Evolutionary conservation across 106 monocot species (phyloP).

Genomic region (Agapanthus africanus): DNA sequence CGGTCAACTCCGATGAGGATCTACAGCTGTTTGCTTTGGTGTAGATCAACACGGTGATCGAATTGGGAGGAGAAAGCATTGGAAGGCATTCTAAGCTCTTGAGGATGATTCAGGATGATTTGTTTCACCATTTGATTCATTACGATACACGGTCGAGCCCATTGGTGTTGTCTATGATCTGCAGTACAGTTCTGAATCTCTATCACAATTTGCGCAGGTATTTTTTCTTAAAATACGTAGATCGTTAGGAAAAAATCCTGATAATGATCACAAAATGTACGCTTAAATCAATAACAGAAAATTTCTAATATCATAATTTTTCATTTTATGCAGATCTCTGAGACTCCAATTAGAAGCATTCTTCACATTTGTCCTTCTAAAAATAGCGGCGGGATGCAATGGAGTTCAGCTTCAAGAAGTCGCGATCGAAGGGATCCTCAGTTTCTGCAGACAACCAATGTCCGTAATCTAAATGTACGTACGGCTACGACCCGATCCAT

Average conservation of each 20-base stretch:
- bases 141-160: constrained; percentile 45
- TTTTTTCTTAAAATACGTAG: too few relatives aligned
- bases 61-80: constrained; percentile 72
- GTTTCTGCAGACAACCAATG: constrained; percentile 67
- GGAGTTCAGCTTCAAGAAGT: constrained; percentile 68
- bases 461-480: constrained; percentile 82
- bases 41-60: constrained; percentile 69
- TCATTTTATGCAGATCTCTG: constrained; percentile 59
- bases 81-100: constrained; percentile 56
- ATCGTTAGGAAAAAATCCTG: too few relatives aligned
- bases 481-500: constrained; percentile 76
- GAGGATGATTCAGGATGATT: constrained; percentile 65
- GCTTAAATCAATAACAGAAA: too few relatives aligned
- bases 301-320: too few relatives aligned
- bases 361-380: constrained; percentile 56
- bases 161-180: constrained; percentile 78
- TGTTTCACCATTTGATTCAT: constrained; percentile 74
- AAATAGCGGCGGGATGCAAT: constrained; percentile 25
- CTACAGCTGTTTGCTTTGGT: constrained; percentile 66
- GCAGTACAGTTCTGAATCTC: constrained; percentile 80
- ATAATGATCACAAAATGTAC: too few relatives aligned
- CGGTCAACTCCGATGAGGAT: constrained; percentile 53
- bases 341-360: constrained; percentile 88
- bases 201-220: constrained; percentile 77
- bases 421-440: constrained; percentile 63